A percentile compares a stretch with the other conserved stretches of the same genome.
Evolutionary conservation across 1,284 basidiomycete species (phyloP).

Genomic region (Ganoderma meredithae): DNA sequence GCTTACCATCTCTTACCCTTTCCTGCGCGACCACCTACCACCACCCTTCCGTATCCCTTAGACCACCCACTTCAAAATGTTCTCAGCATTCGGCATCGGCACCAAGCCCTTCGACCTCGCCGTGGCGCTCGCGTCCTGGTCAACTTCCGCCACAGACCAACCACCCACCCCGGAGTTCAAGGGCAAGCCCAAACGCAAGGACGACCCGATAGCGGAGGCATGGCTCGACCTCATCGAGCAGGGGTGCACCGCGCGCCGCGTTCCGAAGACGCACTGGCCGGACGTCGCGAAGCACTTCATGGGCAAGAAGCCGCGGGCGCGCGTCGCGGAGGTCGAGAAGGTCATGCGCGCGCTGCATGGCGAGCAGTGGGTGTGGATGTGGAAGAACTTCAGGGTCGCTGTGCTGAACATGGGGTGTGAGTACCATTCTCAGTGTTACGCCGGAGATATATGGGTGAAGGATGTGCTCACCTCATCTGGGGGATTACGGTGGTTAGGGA

Average conservation of each 20-base stretch:
- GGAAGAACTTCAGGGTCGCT: conserved; percentile 76
- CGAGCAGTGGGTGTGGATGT: conserved; percentile 74
- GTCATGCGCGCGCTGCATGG: conserved; percentile 72
- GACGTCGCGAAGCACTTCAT: conserved; percentile 76
- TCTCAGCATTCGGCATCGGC: conserved; percentile 23
- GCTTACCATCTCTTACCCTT: neutral
- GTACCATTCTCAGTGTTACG: conserved; percentile 39
- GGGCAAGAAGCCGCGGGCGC: conserved; percentile 65
- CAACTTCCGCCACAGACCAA: conserved; percentile 17
- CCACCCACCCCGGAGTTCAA: conserved; percentile 54
- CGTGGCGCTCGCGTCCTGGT: conserved; percentile 23
- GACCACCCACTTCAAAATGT: conserved; percentile 12
- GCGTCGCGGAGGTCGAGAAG: conserved; percentile 68
- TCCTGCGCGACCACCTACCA: neutral
- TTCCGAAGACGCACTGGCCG: conserved; percentile 77
- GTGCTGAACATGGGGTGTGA: conserved; percentile 78
- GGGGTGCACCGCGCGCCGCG: conserved; percentile 64
- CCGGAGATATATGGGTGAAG: neutral
- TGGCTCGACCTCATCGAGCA: conserved; percentile 71
- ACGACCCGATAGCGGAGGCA: conserved; percentile 65
- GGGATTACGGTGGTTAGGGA: conserved; percentile 61
- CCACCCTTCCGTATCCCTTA: neutral
- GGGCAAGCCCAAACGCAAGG: conserved; percentile 61
- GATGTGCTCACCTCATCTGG: too few relatives aligned
- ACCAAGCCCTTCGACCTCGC: conserved; percentile 23